Evolutionary conservation across 116 monocot genomes (phyloP), one percentile per base, ranked within the genome.

Genomic region (Papilionanthe hybrid): DNA sequence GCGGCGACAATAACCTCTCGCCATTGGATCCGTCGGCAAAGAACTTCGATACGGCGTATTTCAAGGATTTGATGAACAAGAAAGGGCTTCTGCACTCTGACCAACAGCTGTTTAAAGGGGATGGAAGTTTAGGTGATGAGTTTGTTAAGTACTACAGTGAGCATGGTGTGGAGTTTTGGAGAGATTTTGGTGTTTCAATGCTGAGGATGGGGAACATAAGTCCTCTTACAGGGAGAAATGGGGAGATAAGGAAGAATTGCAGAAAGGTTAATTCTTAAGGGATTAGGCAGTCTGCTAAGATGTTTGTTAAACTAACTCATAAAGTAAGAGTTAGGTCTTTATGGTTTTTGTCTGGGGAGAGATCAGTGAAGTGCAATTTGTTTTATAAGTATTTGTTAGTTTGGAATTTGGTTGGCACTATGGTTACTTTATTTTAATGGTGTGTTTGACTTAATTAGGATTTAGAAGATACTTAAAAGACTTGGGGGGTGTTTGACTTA

Each of bases 51-150:
- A 42, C 75, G 4, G 75, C 3, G 7, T 89, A 89, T 81, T 89
- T 79, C 78, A 29, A 41, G 9, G 58, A 65, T 29, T 74, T 89
- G 79, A 27, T 83, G 66, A 23, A 65, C 50, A 78, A 48, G 50
- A 81, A 63, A 58, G 86, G 86, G 7, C 63, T 89, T 0, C 75
- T 89, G 15, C 89, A 89, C 41, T 89, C 89, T 7, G 89, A 89
- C 25, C 89, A 89, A 72, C 78, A 88, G 88, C 81, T 88, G 66
- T 81, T 81, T 73, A 83, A 78, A 27, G 88, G 88, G 5, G 83
- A 82, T 66, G 82, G 79, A 13, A 80, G 82, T 53, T 77, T n/a
- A 4, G 72, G 60, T 18, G 88, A 88, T 75, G 32, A 57, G 7
- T 47, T 79, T 8, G 85, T 88, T n/a, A 82, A 67, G 73, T 79